These are phyloP conservation scores for Luffa acutangula DNA, from an alignment of 306 rosid species.

Conservation along the genomic window DNA sequence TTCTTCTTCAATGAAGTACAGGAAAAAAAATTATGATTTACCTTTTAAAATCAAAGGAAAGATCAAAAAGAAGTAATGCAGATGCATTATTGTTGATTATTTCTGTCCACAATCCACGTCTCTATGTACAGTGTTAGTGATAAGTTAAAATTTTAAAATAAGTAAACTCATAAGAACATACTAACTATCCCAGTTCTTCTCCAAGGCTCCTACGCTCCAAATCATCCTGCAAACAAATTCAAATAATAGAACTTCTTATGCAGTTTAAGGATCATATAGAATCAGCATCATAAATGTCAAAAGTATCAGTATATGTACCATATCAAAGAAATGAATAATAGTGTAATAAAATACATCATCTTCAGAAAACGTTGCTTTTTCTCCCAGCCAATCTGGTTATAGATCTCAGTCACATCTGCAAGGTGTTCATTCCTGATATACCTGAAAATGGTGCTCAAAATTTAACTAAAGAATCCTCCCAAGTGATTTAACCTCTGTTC, in stretches of 20 bases:
- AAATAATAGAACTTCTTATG: neutral
- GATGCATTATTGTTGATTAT: too few species aligned
- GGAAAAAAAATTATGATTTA: too few species aligned
- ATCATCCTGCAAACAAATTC: neutral
- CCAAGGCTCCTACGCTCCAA: too few species aligned
- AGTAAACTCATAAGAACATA: neutral
- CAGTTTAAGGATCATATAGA: neutral
- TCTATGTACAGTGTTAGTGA: too few species aligned
- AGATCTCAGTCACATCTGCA: conserved; percentile 82
- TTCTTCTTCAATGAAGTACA: too few species aligned
- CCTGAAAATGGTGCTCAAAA: too few species aligned
- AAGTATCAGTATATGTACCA: conserved; percentile 31
- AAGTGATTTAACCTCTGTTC: neutral
- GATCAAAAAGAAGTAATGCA: too few species aligned
- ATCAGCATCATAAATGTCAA: conserved; percentile 2
- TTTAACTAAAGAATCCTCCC: neutral
- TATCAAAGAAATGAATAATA: conserved; percentile 40
- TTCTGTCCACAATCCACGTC: too few species aligned
- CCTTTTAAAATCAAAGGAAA: too few species aligned
- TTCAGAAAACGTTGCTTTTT: conserved; percentile 48
- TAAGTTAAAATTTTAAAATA: too few species aligned
- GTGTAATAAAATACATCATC: conserved; percentile 34
- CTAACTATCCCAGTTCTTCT: neutral
- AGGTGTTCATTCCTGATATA: conserved; percentile 26
- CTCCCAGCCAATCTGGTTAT: conserved; percentile 57